Percentiles rank a stretch among this genome's conserved stretches.
Evolutionary conservation across 805 yeast species (phyloP).

Genomic region (Debaryomyces hansenii): DNA sequence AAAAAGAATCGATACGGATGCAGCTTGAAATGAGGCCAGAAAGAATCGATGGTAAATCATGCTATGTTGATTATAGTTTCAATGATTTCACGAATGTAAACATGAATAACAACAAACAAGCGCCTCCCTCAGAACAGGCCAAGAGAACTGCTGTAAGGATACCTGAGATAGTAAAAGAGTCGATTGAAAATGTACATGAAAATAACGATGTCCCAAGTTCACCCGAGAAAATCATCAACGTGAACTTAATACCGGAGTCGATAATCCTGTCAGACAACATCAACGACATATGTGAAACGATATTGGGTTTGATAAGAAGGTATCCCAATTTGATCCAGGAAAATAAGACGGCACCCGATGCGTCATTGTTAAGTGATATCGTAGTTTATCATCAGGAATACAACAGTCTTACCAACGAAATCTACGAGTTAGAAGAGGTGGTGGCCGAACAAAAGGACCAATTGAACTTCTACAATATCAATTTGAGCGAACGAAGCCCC

Average conservation of each 20-base stretch:
- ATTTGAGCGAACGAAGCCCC: slow-evolving; percentile 1
- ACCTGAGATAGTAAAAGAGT: slow-evolving; percentile 17
- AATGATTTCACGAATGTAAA: slow-evolving; percentile 25
- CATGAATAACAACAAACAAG: slow-evolving; percentile 20
- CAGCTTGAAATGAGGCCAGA: slow-evolving; percentile 32
- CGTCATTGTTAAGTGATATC: slow-evolving; percentile 23
- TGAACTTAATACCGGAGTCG: slow-evolving; percentile 1
- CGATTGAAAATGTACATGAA: neutral
- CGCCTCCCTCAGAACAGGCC: slow-evolving; percentile 16
- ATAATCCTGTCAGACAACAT: slow-evolving; percentile 24
- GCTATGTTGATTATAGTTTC: slow-evolving; percentile 31
- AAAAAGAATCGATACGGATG: neutral
- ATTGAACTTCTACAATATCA: slow-evolving; percentile 26
- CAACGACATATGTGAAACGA: slow-evolving; percentile 44
- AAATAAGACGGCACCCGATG: slow-evolving; percentile 9
- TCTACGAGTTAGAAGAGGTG: slow-evolving; percentile 41
- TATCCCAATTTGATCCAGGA: slow-evolving; percentile 27
- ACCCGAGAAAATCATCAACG: neutral
- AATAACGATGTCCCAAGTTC: neutral
- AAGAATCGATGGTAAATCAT: slow-evolving; percentile 50
- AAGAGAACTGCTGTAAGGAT: slow-evolving; percentile 27
- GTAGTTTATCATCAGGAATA: slow-evolving; percentile 41
- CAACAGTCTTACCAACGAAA: slow-evolving; percentile 34
- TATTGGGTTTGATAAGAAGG: slow-evolving; percentile 30
- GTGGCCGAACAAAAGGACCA: slow-evolving; percentile 45